Evolutionary conservation across 2,329 filamentous ascomycete genomes (phyloP), one percentile per base, ranked within the genome.

Genomic region (Hypoxylon sp.): DNA sequence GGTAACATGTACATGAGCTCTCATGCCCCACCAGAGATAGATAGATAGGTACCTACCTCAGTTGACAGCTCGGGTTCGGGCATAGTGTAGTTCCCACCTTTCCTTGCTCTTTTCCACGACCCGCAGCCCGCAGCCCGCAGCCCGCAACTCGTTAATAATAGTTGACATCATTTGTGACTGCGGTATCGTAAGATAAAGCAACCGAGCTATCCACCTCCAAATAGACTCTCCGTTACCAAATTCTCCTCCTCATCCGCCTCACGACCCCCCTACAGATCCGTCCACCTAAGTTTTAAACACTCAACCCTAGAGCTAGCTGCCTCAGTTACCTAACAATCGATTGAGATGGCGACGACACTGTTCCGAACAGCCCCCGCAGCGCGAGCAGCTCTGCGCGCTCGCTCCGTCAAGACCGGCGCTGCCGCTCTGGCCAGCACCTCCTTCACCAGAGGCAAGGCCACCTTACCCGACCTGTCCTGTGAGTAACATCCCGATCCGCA

Each of bases 401-500:
- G 86, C 76, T 88, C 89, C 77, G 85, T 89, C 66, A 89, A 88
- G 79, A 86, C 87, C 71, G 82, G 85, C 63, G 79, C 81, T 77
- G 86, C 89, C 75, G 88, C 90, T 77, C 84, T 92, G 78, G 89
- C 91, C 73, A 89, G 89, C 81, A 91, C 91, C 75, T 92, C 88
- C 79, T 97, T 97, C 78, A 87, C 91, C 75, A 91, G 94, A 77
- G 90, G 89, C 83, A 98, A 98, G 86, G 95, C 93, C 58, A 97
- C 95, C 46, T 91, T 99, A 46, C 96, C 96, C 72, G 95, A 98
- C 78, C 90, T 98, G 11, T 80, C 89, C 76, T 94, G 91, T 93
- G 86, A 71, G 88, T 79, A 5, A 27, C 37, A n/a, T 40, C 20
- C n/a, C 35, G 40, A 51, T 14, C 25, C 33, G n/a, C 35, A 40